A percentile compares a stretch with the other conserved stretches of the same genome.
phyloP scores from a whole-genome alignment of 2,329 filamentous ascomycete species.

The Fusarium sp. region DNA sequence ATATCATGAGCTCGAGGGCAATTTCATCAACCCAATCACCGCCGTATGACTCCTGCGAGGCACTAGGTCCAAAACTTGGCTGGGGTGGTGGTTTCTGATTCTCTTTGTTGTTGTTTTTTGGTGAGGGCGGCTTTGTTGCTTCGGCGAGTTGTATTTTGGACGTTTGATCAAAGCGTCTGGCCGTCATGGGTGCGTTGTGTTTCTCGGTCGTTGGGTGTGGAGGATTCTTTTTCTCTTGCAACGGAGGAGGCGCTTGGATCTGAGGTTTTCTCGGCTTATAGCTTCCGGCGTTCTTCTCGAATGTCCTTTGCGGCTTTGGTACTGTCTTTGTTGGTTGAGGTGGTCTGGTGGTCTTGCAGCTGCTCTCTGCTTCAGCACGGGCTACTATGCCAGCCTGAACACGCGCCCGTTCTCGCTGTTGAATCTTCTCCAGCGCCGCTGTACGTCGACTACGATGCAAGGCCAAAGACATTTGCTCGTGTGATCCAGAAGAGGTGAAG shows the following conservation, averaged over 20 bases:
- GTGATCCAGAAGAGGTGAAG: constrained; percentile 51
- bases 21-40: constrained; percentile 53
- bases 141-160: not conserved
- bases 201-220: not conserved
- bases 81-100: constrained; percentile 35
- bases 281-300: not conserved
- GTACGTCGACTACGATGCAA: constrained; percentile 49
- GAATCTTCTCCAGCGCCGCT: constrained; percentile 45
- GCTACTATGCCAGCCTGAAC: constrained; percentile 32
- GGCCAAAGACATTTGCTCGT: constrained; percentile 48
- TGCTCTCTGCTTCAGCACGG: constrained; percentile 23
- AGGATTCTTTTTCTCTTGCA: not conserved
- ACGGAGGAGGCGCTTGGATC: not conserved
- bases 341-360: constrained; percentile 1
- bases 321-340: not conserved
- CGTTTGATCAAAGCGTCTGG: not conserved
- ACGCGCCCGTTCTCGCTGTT: constrained; percentile 39
- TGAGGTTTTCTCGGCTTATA: not conserved
- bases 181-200: not conserved
- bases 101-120: constrained; percentile 28
- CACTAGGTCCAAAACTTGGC: constrained; percentile 20
- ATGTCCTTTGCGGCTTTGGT: not conserved
- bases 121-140: not conserved
- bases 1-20: constrained; percentile 46
- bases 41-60: constrained; percentile 53